Evolutionary conservation across 169 alveolate species (phyloP).

Genomic region (Cryptosporidium ryanae): DNA sequence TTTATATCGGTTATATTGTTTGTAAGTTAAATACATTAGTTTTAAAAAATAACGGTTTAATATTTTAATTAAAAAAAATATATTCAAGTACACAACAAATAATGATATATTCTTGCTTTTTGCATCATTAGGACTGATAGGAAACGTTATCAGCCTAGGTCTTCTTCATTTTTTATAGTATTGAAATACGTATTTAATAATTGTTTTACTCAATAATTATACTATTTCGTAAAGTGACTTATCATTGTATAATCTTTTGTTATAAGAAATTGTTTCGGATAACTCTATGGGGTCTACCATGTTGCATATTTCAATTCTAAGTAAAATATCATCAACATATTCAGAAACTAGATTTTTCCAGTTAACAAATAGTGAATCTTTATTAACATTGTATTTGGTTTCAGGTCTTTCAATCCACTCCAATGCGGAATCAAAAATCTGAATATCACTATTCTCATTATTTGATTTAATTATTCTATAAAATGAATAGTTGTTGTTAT

Average conservation of each 20-base stretch:
- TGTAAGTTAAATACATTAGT: slow-evolving; percentile 10
- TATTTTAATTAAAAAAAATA: not conserved
- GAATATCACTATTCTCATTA: not conserved
- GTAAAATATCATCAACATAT: slow-evolving; percentile 25
- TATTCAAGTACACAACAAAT: slow-evolving; percentile 10
- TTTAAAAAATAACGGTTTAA: not conserved
- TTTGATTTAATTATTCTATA: slow-evolving; percentile 17
- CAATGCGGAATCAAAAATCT: slow-evolving; percentile 35
- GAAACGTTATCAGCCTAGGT: slow-evolving; percentile 52
- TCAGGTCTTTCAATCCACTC: slow-evolving; percentile 50
- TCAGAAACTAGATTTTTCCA: slow-evolving; percentile 25
- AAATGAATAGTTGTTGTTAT: not conserved
- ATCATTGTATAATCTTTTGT: slow-evolving; percentile 34
- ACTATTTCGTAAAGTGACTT: slow-evolving; percentile 33
- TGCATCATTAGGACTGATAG: slow-evolving; percentile 51
- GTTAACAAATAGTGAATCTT: not conserved
- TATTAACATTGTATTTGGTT: not conserved
- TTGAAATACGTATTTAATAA: not conserved
- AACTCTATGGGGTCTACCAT: slow-evolving; percentile 6
- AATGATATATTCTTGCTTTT: slow-evolving; percentile 24
- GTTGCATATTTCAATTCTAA: slow-evolving; percentile 10
- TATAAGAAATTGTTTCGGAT: slow-evolving; percentile 11
- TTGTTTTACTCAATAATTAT: not conserved
- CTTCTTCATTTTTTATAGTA: slow-evolving; percentile 44
- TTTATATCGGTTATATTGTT: slow-evolving; percentile 28